A percentile compares a stretch with the other conserved stretches of the same genome.
phyloP scores from a whole-genome alignment of 768 basidiomycete genomes.

The Xerocomellus intermedius region DNA sequence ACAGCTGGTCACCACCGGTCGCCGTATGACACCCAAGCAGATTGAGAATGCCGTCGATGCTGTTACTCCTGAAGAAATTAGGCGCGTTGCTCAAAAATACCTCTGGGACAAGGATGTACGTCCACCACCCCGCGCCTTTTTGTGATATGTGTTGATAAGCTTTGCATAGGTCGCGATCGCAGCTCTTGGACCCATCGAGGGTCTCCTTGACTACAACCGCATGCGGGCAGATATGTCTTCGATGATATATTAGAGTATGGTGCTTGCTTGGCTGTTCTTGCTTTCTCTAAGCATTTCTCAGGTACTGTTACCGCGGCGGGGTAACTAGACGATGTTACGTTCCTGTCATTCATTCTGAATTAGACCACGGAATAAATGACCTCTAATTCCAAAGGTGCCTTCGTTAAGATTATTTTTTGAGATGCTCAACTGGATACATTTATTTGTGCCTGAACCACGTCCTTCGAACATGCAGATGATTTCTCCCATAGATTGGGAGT shows the following conservation, averaged over 20 bases:
- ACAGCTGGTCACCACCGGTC: conserved; percentile 93
- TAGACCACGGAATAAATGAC: conserved; percentile 21
- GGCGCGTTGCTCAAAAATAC: conserved; percentile 93
- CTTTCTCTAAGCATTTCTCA: background rate
- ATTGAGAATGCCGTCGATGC: conserved; percentile 92
- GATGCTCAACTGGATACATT: background rate
- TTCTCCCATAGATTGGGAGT: background rate
- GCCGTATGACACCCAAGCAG: conserved; percentile 86
- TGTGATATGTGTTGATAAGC: conserved; percentile 3
- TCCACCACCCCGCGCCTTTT: conserved; percentile 26
- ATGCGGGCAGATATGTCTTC: conserved; percentile 82
- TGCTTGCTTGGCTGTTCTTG: background rate
- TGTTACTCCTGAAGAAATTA: conserved; percentile 85
- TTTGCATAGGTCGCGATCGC: conserved; percentile 70
- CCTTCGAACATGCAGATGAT: background rate
- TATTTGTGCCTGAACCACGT: background rate
- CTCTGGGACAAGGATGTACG: conserved; percentile 92
- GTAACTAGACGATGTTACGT: conserved; percentile 23
- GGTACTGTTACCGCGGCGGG: background rate
- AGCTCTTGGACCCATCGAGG: conserved; percentile 87
- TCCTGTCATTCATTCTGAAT: conserved; percentile 19
- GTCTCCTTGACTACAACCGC: conserved; percentile 93
- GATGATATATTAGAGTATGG: conserved; percentile 55
- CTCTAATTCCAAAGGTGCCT: conserved; percentile 7
- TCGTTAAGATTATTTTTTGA: background rate